phyloP scores from a whole-genome alignment of 139 green algal species.

The Medakamo hakoo region DNA sequence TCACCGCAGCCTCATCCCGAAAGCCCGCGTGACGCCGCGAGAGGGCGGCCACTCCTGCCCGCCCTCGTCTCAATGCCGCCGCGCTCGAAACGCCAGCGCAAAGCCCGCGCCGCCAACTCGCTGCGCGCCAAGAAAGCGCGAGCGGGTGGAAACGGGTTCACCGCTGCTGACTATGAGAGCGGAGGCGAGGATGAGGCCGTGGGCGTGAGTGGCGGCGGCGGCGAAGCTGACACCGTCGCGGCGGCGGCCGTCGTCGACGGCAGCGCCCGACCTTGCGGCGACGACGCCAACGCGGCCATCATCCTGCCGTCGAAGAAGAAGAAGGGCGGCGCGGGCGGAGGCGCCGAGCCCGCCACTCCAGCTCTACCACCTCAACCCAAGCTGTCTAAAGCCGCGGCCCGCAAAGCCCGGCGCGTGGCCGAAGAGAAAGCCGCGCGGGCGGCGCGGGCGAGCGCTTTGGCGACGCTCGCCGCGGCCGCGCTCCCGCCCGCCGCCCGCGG shows the following conservation, averaged over 20 bases:
- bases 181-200: too few species aligned
- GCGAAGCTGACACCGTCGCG: not conserved
- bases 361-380: too few species aligned
- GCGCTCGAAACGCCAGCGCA: not conserved
- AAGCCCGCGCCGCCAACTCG: not conserved
- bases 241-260: too few species aligned
- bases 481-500: slow-evolving; percentile 6
- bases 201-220: not conserved
- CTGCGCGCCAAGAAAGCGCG: not conserved
- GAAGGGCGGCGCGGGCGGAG: not conserved
- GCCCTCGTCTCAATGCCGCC: not conserved
- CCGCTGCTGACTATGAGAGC: too few species aligned
- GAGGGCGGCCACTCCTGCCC: too few species aligned
- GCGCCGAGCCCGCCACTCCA: not conserved
- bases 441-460: slow-evolving; percentile 8
- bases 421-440: slow-evolving; percentile 38
- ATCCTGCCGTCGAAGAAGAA: too few species aligned
- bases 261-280: too few species aligned
- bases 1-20: too few species aligned
- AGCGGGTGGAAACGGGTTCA: too few species aligned
- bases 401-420: slow-evolving; percentile 53
- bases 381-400: slow-evolving; percentile 48
- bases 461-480: not conserved
- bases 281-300: too few species aligned
- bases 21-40: too few species aligned